Percentiles rank a stretch among this genome's conserved stretches.
phyloP scores from a whole-genome alignment of 140 eudicot genomes.

The Ambrosia hybrid region DNA sequence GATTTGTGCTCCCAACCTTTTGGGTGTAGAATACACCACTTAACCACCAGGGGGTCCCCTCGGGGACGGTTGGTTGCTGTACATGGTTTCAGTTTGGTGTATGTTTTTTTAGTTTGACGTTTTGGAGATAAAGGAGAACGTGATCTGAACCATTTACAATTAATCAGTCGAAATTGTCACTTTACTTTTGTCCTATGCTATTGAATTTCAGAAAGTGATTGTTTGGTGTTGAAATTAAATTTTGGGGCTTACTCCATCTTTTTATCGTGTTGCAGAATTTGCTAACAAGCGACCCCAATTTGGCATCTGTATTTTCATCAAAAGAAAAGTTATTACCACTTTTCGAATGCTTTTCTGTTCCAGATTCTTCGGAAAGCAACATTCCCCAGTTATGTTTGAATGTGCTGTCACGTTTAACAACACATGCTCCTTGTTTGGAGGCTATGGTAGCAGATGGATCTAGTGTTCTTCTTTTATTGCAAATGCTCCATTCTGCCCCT shows the following conservation, averaged over 20 bases:
- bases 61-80: too few relatives aligned
- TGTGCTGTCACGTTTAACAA: conserved; percentile 83
- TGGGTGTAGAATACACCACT: too few relatives aligned
- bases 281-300: conserved; percentile 82
- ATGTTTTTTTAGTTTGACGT: too few relatives aligned
- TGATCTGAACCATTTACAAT: too few relatives aligned
- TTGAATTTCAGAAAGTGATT: background rate
- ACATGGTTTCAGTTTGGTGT: too few relatives aligned
- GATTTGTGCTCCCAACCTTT: too few relatives aligned
- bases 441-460: conserved; percentile 99
- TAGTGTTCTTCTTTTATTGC: conserved; percentile 79
- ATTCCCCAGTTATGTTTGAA: conserved; percentile 82
- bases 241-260: conserved; percentile 13
- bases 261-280: conserved; percentile 58
- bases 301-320: conserved; percentile 92
- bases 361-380: conserved; percentile 66
- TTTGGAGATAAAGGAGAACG: too few relatives aligned
- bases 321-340: conserved; percentile 86
- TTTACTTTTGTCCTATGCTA: background rate
- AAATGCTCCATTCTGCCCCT: conserved; percentile 91
- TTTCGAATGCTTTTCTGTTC: conserved; percentile 87
- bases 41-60: too few relatives aligned
- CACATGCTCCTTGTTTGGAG: conserved; percentile 93
- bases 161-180: background rate
- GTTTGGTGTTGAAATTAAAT: conserved; percentile 5